Conservation (phyloP, 2,329 filamentous ascomycete genomes). For the Colletotrichum gloeosporioides region DNA sequence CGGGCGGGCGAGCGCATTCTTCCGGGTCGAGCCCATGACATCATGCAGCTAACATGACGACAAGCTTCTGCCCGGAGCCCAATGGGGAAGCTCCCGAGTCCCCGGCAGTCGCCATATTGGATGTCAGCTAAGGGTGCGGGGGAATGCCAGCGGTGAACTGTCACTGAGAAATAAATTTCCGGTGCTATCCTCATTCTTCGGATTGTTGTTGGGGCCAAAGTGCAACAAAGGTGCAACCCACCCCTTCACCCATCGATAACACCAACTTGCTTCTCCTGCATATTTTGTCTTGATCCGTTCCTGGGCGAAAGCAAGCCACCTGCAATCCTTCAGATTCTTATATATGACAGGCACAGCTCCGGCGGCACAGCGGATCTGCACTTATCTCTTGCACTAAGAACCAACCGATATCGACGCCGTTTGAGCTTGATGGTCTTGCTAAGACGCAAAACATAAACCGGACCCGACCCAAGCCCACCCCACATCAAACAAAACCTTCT, state of each 20-base stretch:
- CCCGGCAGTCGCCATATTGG: not conserved
- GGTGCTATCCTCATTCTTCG: not conserved
- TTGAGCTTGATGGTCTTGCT: not conserved
- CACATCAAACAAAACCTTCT: not conserved
- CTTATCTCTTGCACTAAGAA: not conserved
- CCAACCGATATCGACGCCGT: not conserved
- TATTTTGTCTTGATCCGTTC: not conserved
- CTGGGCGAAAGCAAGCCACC: not conserved
- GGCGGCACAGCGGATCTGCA: not conserved
- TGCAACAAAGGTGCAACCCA: not conserved
- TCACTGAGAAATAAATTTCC: not conserved
- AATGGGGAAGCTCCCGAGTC: not conserved
- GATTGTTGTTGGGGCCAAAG: not conserved
- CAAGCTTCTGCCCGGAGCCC: not conserved
- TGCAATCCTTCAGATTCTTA: not conserved
- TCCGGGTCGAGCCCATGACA: constrained; percentile 8
- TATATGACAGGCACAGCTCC: not conserved
- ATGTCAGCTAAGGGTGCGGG: not conserved
- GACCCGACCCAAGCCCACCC: not conserved
- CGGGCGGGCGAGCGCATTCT: not conserved
- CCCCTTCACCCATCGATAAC: not conserved
- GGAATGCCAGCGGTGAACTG: constrained; percentile 7
- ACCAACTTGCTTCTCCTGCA: not conserved
- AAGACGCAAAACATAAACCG: not conserved
- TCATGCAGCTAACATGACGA: constrained; percentile 20